Conservation (phyloP, 2,329 filamentous ascomycete species). For the Trichoderma pleuroti region DNA sequence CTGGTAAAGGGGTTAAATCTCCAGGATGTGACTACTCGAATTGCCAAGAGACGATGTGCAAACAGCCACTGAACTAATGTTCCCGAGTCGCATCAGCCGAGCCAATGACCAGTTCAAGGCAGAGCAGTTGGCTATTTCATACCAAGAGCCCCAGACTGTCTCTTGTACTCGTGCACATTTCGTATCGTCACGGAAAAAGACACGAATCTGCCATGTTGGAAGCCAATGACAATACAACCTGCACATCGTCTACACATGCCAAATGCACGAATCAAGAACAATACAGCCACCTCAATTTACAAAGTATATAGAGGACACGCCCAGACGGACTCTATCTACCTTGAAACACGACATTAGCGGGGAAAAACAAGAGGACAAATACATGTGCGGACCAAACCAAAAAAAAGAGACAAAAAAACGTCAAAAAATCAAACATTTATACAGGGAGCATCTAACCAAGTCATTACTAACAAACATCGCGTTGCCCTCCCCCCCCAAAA, state of each 20-base stretch:
- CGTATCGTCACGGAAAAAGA: neutral
- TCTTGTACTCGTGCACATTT: neutral
- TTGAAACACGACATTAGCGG: conserved; percentile 3
- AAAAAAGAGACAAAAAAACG: neutral
- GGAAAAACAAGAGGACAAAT: neutral
- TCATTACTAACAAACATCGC: conserved; percentile 21
- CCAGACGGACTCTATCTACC: conserved; percentile 3
- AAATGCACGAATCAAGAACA: neutral
- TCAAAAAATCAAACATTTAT: conserved; percentile 19
- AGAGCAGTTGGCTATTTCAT: neutral
- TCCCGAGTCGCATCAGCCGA: neutral
- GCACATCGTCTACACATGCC: neutral
- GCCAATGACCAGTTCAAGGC: neutral
- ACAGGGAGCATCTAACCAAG: conserved; percentile 21
- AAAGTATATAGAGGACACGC: conserved; percentile 1
- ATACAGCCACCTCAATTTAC: neutral
- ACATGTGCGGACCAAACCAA: neutral
- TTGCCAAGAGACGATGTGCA: neutral
- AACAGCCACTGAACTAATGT: neutral
- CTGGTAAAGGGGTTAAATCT: neutral
- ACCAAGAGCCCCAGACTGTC: neutral
- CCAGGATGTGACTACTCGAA: neutral
- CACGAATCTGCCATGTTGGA: neutral
- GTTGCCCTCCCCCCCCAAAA: conserved; percentile 13
- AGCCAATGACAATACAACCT: neutral